Base-by-base conservation (phyloP, 306 rosid species). In the Senna tora region DNA sequence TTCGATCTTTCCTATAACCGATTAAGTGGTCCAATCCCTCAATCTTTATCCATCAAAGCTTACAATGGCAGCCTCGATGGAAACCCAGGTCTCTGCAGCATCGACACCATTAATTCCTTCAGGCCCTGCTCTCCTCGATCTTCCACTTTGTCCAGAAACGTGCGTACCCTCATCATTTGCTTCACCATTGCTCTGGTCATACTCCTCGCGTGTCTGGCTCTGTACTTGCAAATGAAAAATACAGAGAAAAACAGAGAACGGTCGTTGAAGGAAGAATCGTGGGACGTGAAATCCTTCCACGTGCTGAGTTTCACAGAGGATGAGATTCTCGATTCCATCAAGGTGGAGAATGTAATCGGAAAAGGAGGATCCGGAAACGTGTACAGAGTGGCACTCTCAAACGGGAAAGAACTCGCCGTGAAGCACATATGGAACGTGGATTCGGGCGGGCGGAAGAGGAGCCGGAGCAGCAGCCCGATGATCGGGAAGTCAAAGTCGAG, bases 291-390 rank as follows among this genome's bases (percentile, higher is more conserved):
- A 74, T 89, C 97, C 1, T 95, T 86, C 89, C 99, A 91, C 65
- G 87, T 91, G 59, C 39, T 89, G 16, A 89, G 83, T 46, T 95
- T 95, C 80, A 81, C 87, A 0, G 97, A 89, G 76, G 92, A 80
- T 9, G 96, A 95, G 86, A 89, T 95, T 78, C 90, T 95, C 1
- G 93, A 91, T 85, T 88, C 96, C 70, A 78, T 95, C 1, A 85
- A 76, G 46, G 89, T 76, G 52, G 97, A 95, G 86, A 91, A 95
- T 91, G 79, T 88, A 0, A 89, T 95, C 6, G 99, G 99, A 10
- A 78, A 73, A 70, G 99, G 99, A 55, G 99, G 99, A 6, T 95
- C 97, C 0, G 99, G 99, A 53, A 89, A 86, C 28, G 99, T 95
- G 2, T 95, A 95, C 33, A 82, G 85, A 57, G 99, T 88, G 0